A percentile compares a stretch with the other conserved stretches of the same genome.
Evolutionary conservation across 176 grass and related monocot genomes (phyloP).

Genomic region (Otatea glauca): DNA sequence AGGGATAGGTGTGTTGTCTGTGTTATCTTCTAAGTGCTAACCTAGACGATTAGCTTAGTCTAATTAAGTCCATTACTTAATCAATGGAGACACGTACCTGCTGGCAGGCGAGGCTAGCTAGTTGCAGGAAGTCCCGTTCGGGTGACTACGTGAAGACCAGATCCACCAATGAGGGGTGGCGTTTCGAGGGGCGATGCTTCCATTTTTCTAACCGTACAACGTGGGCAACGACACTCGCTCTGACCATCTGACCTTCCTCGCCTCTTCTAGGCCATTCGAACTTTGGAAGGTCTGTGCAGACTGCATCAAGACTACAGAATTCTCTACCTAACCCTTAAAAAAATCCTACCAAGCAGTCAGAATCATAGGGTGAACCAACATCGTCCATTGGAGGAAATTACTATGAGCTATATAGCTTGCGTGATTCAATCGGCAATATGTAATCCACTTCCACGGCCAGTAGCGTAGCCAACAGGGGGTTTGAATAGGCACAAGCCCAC

Average conservation of each 20-base stretch:
- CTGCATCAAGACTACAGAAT: not conserved
- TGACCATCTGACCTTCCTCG: not conserved
- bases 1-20: not conserved
- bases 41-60: not conserved
- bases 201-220: conserved; percentile 39
- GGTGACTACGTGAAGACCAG: conserved; percentile 72
- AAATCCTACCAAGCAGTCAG: too few species aligned
- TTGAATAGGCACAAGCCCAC: too few species aligned
- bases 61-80: not conserved
- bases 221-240: conserved; percentile 21
- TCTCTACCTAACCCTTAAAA: not conserved
- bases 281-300: not conserved
- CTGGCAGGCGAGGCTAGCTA: not conserved
- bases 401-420: too few species aligned
- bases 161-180: conserved; percentile 57
- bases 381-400: too few species aligned
- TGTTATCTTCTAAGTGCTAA: conserved; percentile 15
- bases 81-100: not conserved
- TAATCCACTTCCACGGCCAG: too few species aligned
- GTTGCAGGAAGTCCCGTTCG: conserved; percentile 25
- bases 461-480: too few species aligned
- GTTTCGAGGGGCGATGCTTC: conserved; percentile 22
- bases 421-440: too few species aligned
- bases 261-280: not conserved
- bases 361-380: too few species aligned